Evolutionary conservation across 2,329 filamentous ascomycete species (phyloP).

Genomic region (Dactylella cylindrospora): DNA sequence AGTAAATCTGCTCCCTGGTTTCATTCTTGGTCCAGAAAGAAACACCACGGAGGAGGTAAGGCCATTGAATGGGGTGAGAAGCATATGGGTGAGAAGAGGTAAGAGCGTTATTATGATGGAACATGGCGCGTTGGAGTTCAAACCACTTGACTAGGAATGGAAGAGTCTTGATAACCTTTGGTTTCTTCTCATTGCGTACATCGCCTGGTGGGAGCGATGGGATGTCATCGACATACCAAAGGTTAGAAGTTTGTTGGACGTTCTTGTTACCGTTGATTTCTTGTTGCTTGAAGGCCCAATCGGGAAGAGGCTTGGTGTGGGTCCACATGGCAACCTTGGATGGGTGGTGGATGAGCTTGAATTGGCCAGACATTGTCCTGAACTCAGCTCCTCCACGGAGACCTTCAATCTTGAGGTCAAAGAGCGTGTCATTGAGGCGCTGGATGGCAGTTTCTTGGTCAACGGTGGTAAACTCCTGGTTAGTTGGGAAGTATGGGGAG

Average conservation of each 20-base stretch:
- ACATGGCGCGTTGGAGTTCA: conserved; percentile 96
- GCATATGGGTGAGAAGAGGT: conserved; percentile 96
- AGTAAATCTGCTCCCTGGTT: conserved; percentile 95
- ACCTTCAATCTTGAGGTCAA: conserved; percentile 86
- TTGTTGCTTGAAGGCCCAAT: conserved; percentile 96
- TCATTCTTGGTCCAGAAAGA: conserved; percentile 99
- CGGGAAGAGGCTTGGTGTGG: conserved; percentile 87
- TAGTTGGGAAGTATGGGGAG: conserved; percentile 92
- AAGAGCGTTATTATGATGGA: conserved; percentile 97
- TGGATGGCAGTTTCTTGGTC: conserved; percentile 69
- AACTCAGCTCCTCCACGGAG: conserved; percentile 80
- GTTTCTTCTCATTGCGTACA: conserved; percentile 71
- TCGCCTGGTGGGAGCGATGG: conserved; percentile 73
- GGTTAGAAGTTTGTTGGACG: conserved; percentile 79
- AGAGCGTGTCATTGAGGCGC: conserved; percentile 84
- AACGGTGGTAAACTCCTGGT: conserved; percentile 95
- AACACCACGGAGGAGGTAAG: conserved; percentile 92
- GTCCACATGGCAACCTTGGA: conserved; percentile 99
- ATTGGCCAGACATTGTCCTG: conserved; percentile 85
- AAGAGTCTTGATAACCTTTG: conserved; percentile 76
- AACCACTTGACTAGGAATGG: conserved; percentile 94
- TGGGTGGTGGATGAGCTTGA: conserved; percentile 92
- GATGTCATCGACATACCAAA: conserved; percentile 92
- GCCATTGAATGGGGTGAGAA: conserved; percentile 94
- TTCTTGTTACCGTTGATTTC: conserved; percentile 99